Base-by-base conservation (phyloP, 805 yeast genomes). In the Tetrapisispora arboricola region DNA sequence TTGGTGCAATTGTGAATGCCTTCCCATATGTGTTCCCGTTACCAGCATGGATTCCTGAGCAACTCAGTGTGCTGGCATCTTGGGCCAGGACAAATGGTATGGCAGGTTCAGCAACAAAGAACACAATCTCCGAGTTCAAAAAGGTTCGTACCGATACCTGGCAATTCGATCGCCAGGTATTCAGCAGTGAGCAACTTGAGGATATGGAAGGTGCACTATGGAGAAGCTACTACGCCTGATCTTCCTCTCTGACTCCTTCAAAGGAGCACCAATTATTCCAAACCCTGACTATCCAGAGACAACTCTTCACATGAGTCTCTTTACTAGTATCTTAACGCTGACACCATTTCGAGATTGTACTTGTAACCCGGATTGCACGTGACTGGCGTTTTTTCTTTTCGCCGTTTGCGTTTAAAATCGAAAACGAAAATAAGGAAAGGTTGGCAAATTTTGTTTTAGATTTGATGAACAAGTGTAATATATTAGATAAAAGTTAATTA, bases 121-220 rank as follows among this genome's bases (percentile, higher is more conserved):
- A 77, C 24, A 71, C 75, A 1, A 67, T 88, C 40, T 79, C 94
- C 46, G 80, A 77, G 48, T 90, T 90, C 65, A 88, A 87, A 58
- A 86, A 86, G 65, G 76, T 84, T 9, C 73, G 96, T 48, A 94
- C 88, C 46, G 97, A 88, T 53, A 85, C 96, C 0, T 88, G 97
- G 97, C 94, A 84, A 52, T 73, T 85, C 43, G 97, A 88, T 57
- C 72, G 80, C 45, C 71, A 70, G 50, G 76, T 74, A n/a, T 90
- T 88, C 58, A 75, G 77, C 8, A 75, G 72, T 40, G 84, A 80
- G 6, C 94, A 88, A 59, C 67, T 86, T 37, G 88, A 85, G 53
- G 95, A 85, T 55, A 65, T 88, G 36, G 97, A 88, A 57, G 97
- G 97, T 26, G 95, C 88, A 4, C 64, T 87, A 21, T 81, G 94